Evolutionary conservation across 495 filamentous ascomycete genomes (phyloP).

Genomic region (Talaromyces nanjingensis): DNA sequence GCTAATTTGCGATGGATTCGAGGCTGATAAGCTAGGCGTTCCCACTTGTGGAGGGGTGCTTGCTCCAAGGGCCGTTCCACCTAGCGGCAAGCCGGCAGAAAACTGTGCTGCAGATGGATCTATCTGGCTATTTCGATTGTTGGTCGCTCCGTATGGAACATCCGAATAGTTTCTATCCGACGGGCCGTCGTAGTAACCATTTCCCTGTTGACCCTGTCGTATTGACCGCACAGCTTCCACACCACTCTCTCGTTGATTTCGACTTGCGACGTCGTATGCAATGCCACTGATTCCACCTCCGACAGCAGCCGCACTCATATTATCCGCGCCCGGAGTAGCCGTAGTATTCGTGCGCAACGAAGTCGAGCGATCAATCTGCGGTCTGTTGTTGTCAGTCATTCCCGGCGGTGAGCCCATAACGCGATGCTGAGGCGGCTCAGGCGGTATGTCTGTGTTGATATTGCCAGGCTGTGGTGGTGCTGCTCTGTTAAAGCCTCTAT

Average conservation of each 20-base stretch:
- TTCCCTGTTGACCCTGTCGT: constrained; percentile 22
- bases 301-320: constrained; percentile 60
- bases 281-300: constrained; percentile 76
- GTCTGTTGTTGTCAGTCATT: constrained; percentile 11
- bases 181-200: constrained; percentile 29
- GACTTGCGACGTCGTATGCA: constrained; percentile 66
- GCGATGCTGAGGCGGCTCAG: constrained; percentile 11
- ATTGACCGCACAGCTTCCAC: constrained; percentile 55
- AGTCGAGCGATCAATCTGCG: constrained; percentile 13
- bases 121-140: constrained; percentile 21
- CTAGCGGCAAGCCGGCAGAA: constrained; percentile 16
- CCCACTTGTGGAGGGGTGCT: constrained; percentile 28
- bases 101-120: constrained; percentile 35
- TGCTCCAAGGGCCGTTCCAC: constrained; percentile 28
- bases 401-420: constrained; percentile 11
- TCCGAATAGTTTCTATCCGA: constrained; percentile 40
- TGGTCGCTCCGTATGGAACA: constrained; percentile 36
- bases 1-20: constrained; percentile 21
- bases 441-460: constrained; percentile 5
- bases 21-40: constrained; percentile 22
- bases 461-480: constrained; percentile 10
- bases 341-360: constrained; percentile 39
- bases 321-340: constrained; percentile 67
- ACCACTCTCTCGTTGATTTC: constrained; percentile 65
- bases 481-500: constrained; percentile 9